Percentiles rank a stretch among this genome's conserved stretches.
These are phyloP conservation scores for Botrytis medusae DNA, from an alignment of 2,329 filamentous ascomycete species.

Conservation along the genomic window DNA sequence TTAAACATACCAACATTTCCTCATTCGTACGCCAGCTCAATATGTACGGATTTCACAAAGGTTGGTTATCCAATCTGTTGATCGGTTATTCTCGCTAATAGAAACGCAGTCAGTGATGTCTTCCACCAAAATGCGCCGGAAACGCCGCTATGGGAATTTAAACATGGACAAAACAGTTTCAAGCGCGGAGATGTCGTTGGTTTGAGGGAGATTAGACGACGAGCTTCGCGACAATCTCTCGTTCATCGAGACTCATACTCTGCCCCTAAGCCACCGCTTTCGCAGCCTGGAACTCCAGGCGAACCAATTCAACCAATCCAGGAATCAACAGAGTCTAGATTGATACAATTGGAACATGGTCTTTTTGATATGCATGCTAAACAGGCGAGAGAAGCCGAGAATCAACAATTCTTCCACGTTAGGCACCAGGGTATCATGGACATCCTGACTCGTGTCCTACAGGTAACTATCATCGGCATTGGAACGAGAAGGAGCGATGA, in stretches of 20 bases:
- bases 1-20: conserved; percentile 98
- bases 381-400: conserved; percentile 80
- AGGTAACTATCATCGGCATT: conserved; percentile 46
- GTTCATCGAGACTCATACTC: conserved; percentile 91
- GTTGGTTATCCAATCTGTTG: conserved; percentile 48
- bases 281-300: conserved; percentile 81
- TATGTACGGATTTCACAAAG: conserved; percentile 99
- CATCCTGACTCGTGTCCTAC: conserved; percentile 70
- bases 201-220: conserved; percentile 89
- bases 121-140: conserved; percentile 95
- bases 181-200: conserved; percentile 91
- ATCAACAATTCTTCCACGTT: conserved; percentile 72
- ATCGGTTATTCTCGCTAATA: conserved; percentile 25
- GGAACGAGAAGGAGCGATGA: conserved; percentile 19
- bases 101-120: conserved; percentile 81
- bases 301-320: conserved; percentile 71
- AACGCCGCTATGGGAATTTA: conserved; percentile 96
- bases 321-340: conserved; percentile 73
- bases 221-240: conserved; percentile 87
- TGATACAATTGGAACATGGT: conserved; percentile 75
- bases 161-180: conserved; percentile 96
- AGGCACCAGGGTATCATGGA: conserved; percentile 83
- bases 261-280: conserved; percentile 68
- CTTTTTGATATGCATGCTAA: conserved; percentile 77
- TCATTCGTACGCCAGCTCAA: conserved; percentile 97